Evolutionary conservation across 140 eudicot genomes (phyloP), one percentile per base, ranked within the genome.

Genomic region (Senecio squalidus): DNA sequence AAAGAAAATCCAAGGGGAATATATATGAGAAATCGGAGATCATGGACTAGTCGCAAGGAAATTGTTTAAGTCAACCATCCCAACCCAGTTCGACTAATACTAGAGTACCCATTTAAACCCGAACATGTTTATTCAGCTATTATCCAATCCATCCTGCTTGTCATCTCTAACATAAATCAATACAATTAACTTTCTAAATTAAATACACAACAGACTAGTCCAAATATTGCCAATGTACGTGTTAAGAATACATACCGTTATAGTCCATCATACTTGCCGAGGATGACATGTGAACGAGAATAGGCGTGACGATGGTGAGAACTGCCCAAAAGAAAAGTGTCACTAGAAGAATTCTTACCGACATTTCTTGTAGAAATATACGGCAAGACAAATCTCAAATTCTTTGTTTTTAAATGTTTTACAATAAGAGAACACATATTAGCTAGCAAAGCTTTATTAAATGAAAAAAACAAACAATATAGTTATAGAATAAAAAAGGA

Each of bases 311-410:
- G 7, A 80, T 61, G 46, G 80, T 74, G 70, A 86, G 85, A 44
- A 74, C 38, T 55, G 85, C 93, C 95, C 95, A 82, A 74, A 75
- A 75, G 76, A 77, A 80, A 6, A 86, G 75, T 53, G 83, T 80
- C 62, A 86, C 33, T 49, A 80, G 63, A 71, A 45, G 46, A 11
- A 48, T 77, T 77, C 95, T 83, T 40, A 68, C 81, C 14, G 46
- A 68, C 95, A 83, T 83, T 76, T 74, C 53, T 38, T 48, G 46
- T 24, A 52, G 36, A 49, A 68, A 9, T 39, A 15, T 28, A 38
- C 26, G 54, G 26, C 2, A 50, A 39, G 56, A 40, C 20, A 45
- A 55, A 67, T 21, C 56, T 67, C 3, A 27, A 55, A 22, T 22
- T 9, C 46, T 44, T 56, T 58, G 56, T 15, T 6, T 21, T 17